A percentile compares a stretch with the other conserved stretches of the same genome.
phyloP scores from a whole-genome alignment of 1,139 yeast genomes.

The Lodderomyces metapsilosis region DNA sequence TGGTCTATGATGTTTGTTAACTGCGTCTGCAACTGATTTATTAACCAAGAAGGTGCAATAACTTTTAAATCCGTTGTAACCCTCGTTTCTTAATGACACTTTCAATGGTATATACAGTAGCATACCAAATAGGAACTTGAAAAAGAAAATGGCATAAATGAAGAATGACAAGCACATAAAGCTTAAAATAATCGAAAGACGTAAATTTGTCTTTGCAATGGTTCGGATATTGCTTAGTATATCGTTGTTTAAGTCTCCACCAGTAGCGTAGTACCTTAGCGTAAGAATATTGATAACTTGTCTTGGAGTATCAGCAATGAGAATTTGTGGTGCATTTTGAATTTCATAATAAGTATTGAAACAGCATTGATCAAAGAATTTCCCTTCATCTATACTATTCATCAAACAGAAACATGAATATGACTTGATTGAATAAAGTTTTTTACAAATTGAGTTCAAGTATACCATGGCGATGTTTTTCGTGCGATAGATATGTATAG shows the following conservation, averaged over 20 bases:
- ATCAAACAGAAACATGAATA: slow-evolving; percentile 74
- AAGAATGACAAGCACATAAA: slow-evolving; percentile 74
- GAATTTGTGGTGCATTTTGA: slow-evolving; percentile 59
- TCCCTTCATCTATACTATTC: slow-evolving; percentile 65
- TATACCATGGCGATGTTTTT: slow-evolving; percentile 70
- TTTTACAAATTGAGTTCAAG: slow-evolving; percentile 63
- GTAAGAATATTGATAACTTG: slow-evolving; percentile 83
- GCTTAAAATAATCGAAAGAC: slow-evolving; percentile 68
- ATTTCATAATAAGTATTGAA: slow-evolving; percentile 67
- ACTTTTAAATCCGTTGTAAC: slow-evolving; percentile 47
- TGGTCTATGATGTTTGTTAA: slow-evolving; percentile 47
- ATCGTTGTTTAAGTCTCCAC: slow-evolving; percentile 39
- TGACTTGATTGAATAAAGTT: slow-evolving; percentile 51
- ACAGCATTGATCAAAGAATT: slow-evolving; percentile 64
- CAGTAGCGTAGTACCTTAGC: slow-evolving; percentile 53
- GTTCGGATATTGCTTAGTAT: slow-evolving; percentile 53
- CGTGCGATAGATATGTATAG: slow-evolving; percentile 56
- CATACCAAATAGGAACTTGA: slow-evolving; percentile 58
- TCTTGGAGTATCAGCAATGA: slow-evolving; percentile 85
- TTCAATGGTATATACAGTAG: slow-evolving; percentile 55
- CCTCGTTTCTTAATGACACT: slow-evolving; percentile 38
- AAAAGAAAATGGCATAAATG: slow-evolving; percentile 72
- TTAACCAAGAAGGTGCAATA: slow-evolving; percentile 60
- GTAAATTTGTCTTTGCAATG: slow-evolving; percentile 59
- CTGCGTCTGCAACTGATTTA: slow-evolving; percentile 51